Percentiles rank a stretch among this genome's conserved stretches.
These are phyloP conservation scores for Oryza coarctata DNA, from an alignment of 176 grass and related monocot species.

Conservation along the genomic window DNA sequence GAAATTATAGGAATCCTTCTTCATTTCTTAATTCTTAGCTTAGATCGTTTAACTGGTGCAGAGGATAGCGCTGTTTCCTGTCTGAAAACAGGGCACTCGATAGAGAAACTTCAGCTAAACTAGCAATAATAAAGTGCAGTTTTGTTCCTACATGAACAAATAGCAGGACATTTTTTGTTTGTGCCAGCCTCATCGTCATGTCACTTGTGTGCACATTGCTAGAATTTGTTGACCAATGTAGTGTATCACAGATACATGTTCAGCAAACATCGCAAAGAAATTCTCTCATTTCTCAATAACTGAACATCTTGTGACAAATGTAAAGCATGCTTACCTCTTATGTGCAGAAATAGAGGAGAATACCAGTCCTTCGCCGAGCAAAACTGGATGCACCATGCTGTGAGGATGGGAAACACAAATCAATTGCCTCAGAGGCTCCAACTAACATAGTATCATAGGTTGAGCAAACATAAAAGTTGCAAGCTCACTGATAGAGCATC, in stretches of 20 bases:
- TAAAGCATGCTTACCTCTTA: neutral
- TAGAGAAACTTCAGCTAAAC: neutral
- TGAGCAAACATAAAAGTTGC: neutral
- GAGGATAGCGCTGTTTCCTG: neutral
- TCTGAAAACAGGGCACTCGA: neutral
- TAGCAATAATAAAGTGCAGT: neutral
- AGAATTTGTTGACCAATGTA: neutral
- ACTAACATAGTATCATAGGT: neutral
- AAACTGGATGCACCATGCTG: too few relatives aligned
- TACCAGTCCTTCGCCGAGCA: too few relatives aligned
- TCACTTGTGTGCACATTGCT: neutral
- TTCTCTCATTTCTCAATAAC: neutral
- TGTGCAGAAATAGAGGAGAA: neutral
- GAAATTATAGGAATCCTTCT: neutral
- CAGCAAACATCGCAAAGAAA: neutral
- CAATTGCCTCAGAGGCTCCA: neutral
- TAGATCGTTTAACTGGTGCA: neutral
- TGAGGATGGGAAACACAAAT: neutral
- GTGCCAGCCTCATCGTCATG: neutral
- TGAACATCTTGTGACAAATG: neutral
- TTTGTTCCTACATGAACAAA: neutral
- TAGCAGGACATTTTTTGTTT: neutral
- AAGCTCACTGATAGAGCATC: neutral
- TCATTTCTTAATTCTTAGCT: neutral
- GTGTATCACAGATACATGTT: neutral